phyloP scores from a whole-genome alignment of 208 protist species.

The Trypanosoma lewisi region DNA sequence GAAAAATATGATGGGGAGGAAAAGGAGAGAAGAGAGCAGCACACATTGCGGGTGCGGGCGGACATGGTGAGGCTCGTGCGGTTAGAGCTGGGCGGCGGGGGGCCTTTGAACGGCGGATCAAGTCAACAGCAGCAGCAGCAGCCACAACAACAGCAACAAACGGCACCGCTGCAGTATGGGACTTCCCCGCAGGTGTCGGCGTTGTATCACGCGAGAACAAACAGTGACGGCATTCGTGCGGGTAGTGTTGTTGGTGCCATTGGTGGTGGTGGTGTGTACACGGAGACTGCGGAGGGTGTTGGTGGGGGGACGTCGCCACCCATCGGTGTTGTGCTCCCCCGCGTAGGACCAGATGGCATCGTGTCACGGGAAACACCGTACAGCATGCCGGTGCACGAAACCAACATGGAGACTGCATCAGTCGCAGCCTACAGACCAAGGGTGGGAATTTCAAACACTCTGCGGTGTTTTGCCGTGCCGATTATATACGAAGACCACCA shows the following conservation, averaged over 20 bases:
- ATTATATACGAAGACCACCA: slow-evolving; percentile 72
- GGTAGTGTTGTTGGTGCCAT: not conserved
- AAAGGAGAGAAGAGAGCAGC: not conserved
- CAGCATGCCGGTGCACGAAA: not conserved
- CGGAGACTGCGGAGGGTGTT: slow-evolving; percentile 5
- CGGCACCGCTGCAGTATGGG: slow-evolving; percentile 15
- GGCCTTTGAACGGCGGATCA: slow-evolving; percentile 11
- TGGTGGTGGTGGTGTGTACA: not conserved
- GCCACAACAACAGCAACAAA: slow-evolving; percentile 17
- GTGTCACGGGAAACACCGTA: slow-evolving; percentile 51
- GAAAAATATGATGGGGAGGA: slow-evolving; percentile 4
- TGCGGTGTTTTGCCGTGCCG: slow-evolving; percentile 68
- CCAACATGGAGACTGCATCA: not conserved
- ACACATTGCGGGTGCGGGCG: slow-evolving; percentile 1
- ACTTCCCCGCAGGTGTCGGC: not conserved
- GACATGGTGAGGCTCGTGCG: slow-evolving; percentile 19
- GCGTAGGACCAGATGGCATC: slow-evolving; percentile 50
- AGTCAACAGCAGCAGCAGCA: slow-evolving; percentile 7
- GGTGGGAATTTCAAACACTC: slow-evolving; percentile 1
- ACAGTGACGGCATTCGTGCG: slow-evolving; percentile 11
- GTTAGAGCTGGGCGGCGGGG: slow-evolving; percentile 15
- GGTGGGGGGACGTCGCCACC: slow-evolving; percentile 9
- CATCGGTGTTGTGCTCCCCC: slow-evolving; percentile 63
- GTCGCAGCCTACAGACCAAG: not conserved
- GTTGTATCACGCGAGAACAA: slow-evolving; percentile 11